phyloP scores from a whole-genome alignment of 805 yeast genomes.

The Cyberlindnera samutprakarnensis region DNA sequence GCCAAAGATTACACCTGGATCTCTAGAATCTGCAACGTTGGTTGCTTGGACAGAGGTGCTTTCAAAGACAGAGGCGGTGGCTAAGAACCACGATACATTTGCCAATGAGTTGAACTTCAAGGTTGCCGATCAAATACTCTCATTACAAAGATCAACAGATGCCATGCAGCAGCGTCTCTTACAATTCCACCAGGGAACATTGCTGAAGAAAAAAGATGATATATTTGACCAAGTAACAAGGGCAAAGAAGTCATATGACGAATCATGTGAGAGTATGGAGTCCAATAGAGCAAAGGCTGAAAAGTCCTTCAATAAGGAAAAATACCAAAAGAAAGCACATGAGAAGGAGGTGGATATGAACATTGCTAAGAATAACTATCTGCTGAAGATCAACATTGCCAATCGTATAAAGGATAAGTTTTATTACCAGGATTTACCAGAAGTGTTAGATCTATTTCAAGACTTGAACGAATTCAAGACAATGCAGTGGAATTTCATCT shows the following conservation, averaged over 20 bases:
- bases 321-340: slow-evolving; percentile 38
- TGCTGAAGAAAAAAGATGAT: slow-evolving; percentile 34
- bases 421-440: slow-evolving; percentile 90
- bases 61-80: slow-evolving; percentile 72
- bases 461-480: slow-evolving; percentile 77
- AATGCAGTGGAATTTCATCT: slow-evolving; percentile 57
- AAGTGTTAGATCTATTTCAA: slow-evolving; percentile 76
- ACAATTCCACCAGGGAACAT: slow-evolving; percentile 45
- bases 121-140: slow-evolving; percentile 52
- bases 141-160: slow-evolving; percentile 46
- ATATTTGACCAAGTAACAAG: slow-evolving; percentile 25
- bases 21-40: slow-evolving; percentile 78
- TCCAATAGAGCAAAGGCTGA: slow-evolving; percentile 67
- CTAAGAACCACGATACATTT: slow-evolving; percentile 56
- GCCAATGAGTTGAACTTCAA: slow-evolving; percentile 52
- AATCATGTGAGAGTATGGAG: slow-evolving; percentile 75
- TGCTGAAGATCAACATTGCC: slow-evolving; percentile 74
- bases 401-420: slow-evolving; percentile 90
- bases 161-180: slow-evolving; percentile 48
- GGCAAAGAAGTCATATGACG: slow-evolving; percentile 69
- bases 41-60: slow-evolving; percentile 89
- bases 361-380: slow-evolving; percentile 73
- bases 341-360: slow-evolving; percentile 79
- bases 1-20: slow-evolving; percentile 91
- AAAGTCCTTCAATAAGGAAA: slow-evolving; percentile 45